Evolutionary conservation across 179 eudicot species (phyloP).

Genomic region (Gypsophila paniculata): DNA sequence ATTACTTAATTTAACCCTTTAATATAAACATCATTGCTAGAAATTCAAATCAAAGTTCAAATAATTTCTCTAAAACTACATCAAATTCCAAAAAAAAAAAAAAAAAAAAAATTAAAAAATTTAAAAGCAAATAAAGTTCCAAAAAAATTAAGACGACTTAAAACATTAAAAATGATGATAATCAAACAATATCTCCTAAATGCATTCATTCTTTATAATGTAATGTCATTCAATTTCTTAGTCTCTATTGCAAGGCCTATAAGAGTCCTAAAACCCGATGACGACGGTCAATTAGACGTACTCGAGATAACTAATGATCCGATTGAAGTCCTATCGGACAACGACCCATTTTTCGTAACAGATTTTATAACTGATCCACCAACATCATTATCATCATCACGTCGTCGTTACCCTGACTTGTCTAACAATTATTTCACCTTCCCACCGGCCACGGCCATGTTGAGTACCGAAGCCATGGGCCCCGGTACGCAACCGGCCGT

Average conservation of each 20-base stretch:
- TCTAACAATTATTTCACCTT: not conserved
- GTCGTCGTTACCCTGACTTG: not conserved
- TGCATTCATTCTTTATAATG: not conserved
- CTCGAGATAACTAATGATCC: slow-evolving; percentile 5
- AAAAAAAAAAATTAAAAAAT: not conserved
- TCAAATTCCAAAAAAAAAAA: not conserved
- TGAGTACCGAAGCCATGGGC: not conserved
- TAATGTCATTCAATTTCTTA: not conserved
- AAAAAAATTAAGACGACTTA: no score
- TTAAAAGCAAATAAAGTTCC: no score
- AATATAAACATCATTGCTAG: not conserved
- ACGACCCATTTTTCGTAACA: not conserved
- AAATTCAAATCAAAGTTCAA: not conserved
- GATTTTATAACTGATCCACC: not conserved
- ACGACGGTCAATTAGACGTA: not conserved
- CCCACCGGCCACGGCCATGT: not conserved
- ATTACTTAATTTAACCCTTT: not conserved
- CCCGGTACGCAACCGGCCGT: not conserved
- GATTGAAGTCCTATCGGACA: not conserved
- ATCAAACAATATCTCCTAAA: not conserved
- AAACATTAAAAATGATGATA: not conserved
- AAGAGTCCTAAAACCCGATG: not conserved
- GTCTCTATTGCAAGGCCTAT: not conserved
- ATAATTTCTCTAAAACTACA: not conserved
- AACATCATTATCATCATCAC: not conserved